These are phyloP conservation scores for Aspergillus baeticus DNA, from an alignment of 495 filamentous ascomycete species.

Conservation along the genomic window DNA sequence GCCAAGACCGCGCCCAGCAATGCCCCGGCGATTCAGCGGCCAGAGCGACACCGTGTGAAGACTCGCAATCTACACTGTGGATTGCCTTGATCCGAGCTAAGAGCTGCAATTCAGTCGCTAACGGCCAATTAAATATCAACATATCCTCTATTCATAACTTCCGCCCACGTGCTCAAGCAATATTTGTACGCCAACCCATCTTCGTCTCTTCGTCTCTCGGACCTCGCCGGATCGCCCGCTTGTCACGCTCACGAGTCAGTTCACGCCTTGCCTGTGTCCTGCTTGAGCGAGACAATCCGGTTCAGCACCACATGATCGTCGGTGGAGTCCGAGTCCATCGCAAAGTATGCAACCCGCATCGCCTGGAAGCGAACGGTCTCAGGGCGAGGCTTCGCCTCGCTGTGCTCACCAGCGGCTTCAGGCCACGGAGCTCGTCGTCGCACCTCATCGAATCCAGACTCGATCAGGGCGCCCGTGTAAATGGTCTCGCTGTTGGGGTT, in stretches of 20 bases:
- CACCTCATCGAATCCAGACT: constrained; percentile 83
- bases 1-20: constrained; percentile 15
- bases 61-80: not conserved
- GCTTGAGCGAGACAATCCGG: constrained; percentile 89
- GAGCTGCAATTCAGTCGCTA: constrained; percentile 1
- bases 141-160: not conserved
- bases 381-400: constrained; percentile 48
- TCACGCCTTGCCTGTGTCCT: constrained; percentile 52
- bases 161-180: not conserved
- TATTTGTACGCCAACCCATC: not conserved
- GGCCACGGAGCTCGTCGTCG: constrained; percentile 77
- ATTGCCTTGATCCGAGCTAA: not conserved
- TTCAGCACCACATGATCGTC: constrained; percentile 80
- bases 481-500: constrained; percentile 82
- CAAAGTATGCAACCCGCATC: constrained; percentile 84
- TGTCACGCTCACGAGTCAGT: not conserved
- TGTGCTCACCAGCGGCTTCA: constrained; percentile 63
- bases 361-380: constrained; percentile 90
- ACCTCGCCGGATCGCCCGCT: not conserved
- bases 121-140: constrained; percentile 3
- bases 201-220: not conserved
- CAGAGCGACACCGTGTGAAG: not conserved
- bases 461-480: constrained; percentile 75
- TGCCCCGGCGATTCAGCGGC: constrained; percentile 4
- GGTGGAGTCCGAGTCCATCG: constrained; percentile 77